These are phyloP conservation scores for Phlebiopsis flavidoalba DNA, from an alignment of 768 basidiomycete species.

Conservation along the genomic window DNA sequence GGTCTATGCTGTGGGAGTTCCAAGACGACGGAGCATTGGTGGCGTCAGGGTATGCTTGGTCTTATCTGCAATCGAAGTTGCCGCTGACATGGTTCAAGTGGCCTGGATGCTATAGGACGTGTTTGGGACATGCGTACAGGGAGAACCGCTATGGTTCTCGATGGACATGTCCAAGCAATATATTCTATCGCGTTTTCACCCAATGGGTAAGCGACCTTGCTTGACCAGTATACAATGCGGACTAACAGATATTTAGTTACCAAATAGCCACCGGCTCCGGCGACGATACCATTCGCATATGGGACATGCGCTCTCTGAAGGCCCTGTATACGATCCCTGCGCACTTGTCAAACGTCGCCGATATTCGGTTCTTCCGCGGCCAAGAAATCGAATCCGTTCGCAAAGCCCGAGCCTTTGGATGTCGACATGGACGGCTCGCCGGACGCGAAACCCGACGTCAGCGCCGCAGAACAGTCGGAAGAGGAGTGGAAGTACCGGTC, in stretches of 20 bases:
- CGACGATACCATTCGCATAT: conserved; percentile 97
- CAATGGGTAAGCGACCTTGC: conserved; percentile 65
- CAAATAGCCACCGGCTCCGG: conserved; percentile 96
- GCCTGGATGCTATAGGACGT: conserved; percentile 93
- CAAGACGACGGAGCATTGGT: conserved; percentile 91
- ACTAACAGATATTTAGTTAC: conserved; percentile 47
- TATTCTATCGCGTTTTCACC: conserved; percentile 91
- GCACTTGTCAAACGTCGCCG: conserved; percentile 91
- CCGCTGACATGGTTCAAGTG: conserved; percentile 40
- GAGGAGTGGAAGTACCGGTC: conserved; percentile 81
- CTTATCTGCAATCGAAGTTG: too few relatives aligned
- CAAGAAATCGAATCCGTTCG: conserved; percentile 43
- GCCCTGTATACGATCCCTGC: conserved; percentile 96
- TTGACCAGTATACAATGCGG: too few relatives aligned
- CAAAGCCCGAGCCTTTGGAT: conserved; percentile 16
- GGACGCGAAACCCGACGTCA: conserved; percentile 17
- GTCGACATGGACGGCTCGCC: conserved; percentile 44
- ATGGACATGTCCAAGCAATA: conserved; percentile 93
- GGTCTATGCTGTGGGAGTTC: conserved; percentile 92
- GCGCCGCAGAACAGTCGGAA: conserved; percentile 28
- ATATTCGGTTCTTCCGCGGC: conserved; percentile 88
- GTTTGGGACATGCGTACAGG: conserved; percentile 97
- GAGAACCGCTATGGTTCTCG: conserved; percentile 94
- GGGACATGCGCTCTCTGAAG: conserved; percentile 93
- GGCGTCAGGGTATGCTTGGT: conserved; percentile 74